Percentiles rank a stretch among this genome's conserved stretches.
Evolutionary conservation across 2,329 filamentous ascomycete species (phyloP).

Genomic region (Paecilomyces formosus): DNA sequence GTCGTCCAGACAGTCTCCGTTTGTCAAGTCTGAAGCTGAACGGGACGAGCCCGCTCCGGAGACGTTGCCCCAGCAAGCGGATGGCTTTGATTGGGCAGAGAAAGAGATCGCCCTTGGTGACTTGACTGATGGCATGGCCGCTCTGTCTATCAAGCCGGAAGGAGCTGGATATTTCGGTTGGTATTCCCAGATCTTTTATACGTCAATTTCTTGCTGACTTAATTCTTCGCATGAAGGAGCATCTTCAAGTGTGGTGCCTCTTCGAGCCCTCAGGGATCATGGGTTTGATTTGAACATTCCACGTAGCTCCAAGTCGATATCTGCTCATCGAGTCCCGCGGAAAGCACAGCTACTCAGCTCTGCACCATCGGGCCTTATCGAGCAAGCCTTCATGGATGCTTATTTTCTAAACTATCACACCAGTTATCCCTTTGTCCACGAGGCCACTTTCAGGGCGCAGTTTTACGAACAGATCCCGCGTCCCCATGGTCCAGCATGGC

Average conservation of each 20-base stretch:
- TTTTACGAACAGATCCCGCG: conserved; percentile 38
- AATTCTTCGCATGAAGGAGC: conserved; percentile 16
- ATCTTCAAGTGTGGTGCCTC: conserved; percentile 32
- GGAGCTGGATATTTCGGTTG: conserved; percentile 33
- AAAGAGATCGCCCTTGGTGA: conserved; percentile 31
- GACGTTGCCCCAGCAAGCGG: conserved; percentile 34
- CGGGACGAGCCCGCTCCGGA: conserved; percentile 33
- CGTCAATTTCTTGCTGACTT: background rate
- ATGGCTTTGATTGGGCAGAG: conserved; percentile 48
- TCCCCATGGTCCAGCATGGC: conserved; percentile 36
- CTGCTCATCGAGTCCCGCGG: conserved; percentile 20
- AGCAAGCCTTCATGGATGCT: conserved; percentile 36
- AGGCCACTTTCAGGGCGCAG: conserved; percentile 41
- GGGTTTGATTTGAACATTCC: conserved; percentile 33
- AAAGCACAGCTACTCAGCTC: conserved; percentile 31
- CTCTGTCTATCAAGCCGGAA: conserved; percentile 31
- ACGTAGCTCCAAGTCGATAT: conserved; percentile 16
- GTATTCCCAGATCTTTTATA: conserved; percentile 3
- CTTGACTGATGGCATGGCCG: conserved; percentile 34
- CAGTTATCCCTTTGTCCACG: conserved; percentile 42
- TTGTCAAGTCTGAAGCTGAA: conserved; percentile 25
- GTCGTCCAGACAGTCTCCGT: conserved; percentile 32
- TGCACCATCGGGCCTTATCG: conserved; percentile 30
- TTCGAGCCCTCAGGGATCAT: conserved; percentile 31
- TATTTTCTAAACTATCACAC: conserved; percentile 42